Base-by-base conservation (phyloP, 1,284 basidiomycete genomes). In the Ceratobasidium papillatum region DNA sequence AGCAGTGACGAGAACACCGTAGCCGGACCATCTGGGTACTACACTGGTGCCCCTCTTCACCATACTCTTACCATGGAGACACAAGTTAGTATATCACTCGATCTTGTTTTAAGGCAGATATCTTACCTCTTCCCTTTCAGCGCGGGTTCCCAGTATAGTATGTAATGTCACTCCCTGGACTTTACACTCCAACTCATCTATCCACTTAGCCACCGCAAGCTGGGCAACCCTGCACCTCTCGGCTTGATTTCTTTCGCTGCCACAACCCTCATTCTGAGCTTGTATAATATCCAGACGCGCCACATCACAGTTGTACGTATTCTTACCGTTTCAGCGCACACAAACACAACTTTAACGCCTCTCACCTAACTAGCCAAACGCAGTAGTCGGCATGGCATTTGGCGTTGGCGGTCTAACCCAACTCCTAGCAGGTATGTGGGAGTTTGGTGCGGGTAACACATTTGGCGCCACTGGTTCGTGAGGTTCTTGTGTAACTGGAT, bases 401-500 rank as follows among this genome's bases (percentile, higher is more conserved):
- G 92, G 88, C 81, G 89, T 88, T 76, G 96, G 95, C 75, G 96
- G 96, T 76, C 87, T 96, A 27, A 88, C 88, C 8, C 96, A 93
- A 80, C 84, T 92, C 77, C 79, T 90, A 32, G 90, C 90, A 9
- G 90, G 91, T 52, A 91, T 92, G 90, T 92, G 91, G 90, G 90
- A 91, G 81, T 95, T 94, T 81, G 91, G 92, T 0, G 85, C 87
- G 52, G 93, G 92, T 11, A 91, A 93, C 78, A 84, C 83, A 0
- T 91, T 92, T 74, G 90, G 88, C 76, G 90, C 88, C 1, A 90
- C 90, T 45, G 89, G 91, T 91, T 75, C 80, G 89, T 84, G 11
- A 61, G 74, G 49, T 36, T 22, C 8, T 14, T 49, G 14, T 17
- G 12, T 27, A 22, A 11, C 22, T 17, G 32, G 22, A 38, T 22